phyloP scores from a whole-genome alignment of 2,329 filamentous ascomycete species.

The Fusarium sp. region DNA sequence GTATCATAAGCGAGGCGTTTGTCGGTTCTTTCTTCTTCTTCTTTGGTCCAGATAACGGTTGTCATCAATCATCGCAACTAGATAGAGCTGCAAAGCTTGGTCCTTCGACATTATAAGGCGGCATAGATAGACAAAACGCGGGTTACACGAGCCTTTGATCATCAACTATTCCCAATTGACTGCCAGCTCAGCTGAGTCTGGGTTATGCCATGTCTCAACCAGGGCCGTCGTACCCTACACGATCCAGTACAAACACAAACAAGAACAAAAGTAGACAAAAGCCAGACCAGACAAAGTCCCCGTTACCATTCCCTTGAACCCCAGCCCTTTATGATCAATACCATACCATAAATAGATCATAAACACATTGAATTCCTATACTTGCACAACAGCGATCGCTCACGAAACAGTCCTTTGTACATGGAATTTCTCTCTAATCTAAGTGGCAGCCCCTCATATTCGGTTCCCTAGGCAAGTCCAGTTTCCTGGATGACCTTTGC shows the following conservation, averaged over 20 bases:
- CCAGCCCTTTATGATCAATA: constrained; percentile 7
- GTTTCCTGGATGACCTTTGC: constrained; percentile 47
- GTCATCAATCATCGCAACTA: neutral
- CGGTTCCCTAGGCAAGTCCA: constrained; percentile 27
- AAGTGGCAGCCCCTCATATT: constrained; percentile 1
- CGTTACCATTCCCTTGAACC: constrained; percentile 2
- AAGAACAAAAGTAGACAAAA: constrained; percentile 19
- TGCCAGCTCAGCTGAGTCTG: constrained; percentile 1
- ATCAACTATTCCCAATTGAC: neutral
- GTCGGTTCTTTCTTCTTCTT: neutral
- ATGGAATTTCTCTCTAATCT: neutral
- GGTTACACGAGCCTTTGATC: neutral
- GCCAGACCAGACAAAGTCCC: neutral
- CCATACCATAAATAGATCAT: constrained; percentile 14
- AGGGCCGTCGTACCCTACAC: constrained; percentile 9
- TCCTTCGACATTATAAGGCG: neutral
- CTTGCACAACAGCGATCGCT: neutral
- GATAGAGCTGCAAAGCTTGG: neutral
- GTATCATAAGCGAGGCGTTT: constrained; percentile 33
- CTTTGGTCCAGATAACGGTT: neutral
- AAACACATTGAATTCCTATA: neutral
- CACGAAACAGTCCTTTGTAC: neutral
- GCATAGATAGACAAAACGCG: neutral
- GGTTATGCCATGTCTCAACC: neutral
- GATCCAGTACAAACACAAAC: constrained; percentile 13